Evolutionary conservation across 371 early-diverging fungal species (phyloP).

Genomic region (Rhizopus arrhizus): DNA sequence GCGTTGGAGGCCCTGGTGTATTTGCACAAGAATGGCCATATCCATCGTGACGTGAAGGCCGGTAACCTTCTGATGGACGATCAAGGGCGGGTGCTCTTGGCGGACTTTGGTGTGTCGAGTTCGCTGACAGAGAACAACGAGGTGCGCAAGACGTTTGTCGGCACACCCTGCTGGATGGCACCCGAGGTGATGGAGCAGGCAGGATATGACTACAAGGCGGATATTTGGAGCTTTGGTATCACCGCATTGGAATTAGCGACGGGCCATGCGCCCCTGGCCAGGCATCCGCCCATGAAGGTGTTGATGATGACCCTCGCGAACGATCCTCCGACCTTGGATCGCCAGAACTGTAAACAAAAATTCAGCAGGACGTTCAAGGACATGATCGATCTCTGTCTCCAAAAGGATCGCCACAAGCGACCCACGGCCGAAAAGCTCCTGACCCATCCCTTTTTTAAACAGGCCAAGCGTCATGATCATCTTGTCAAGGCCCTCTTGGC

Average conservation of each 20-base stretch:
- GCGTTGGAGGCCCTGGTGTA: conserved; percentile 84
- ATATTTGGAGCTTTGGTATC: conserved; percentile 94
- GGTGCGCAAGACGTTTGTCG: conserved; percentile 88
- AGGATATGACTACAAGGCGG: conserved; percentile 88
- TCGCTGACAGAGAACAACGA: conserved; percentile 76
- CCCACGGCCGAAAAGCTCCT: conserved; percentile 81
- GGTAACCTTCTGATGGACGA: conserved; percentile 86
- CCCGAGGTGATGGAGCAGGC: conserved; percentile 79
- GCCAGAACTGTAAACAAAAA: conserved; percentile 73
- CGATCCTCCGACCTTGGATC: conserved; percentile 85
- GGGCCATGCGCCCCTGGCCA: conserved; percentile 93
- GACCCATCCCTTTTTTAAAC: conserved; percentile 81
- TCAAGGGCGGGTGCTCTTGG: conserved; percentile 81
- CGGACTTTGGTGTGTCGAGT: conserved; percentile 90
- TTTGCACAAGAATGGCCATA: conserved; percentile 84
- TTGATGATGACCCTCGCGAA: conserved; percentile 88
- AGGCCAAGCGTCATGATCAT: conserved; percentile 75
- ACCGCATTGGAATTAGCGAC: conserved; percentile 87
- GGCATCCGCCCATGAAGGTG: conserved; percentile 88
- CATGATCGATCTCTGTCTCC: conserved; percentile 82
- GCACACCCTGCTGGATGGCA: conserved; percentile 94
- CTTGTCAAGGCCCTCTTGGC: conserved; percentile 63
- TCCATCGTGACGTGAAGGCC: conserved; percentile 93
- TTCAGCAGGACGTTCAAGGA: conserved; percentile 82
- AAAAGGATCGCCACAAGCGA: conserved; percentile 81